Evolutionary conservation across 1,284 basidiomycete species (phyloP).

Genomic region (Ustilago hordei): DNA sequence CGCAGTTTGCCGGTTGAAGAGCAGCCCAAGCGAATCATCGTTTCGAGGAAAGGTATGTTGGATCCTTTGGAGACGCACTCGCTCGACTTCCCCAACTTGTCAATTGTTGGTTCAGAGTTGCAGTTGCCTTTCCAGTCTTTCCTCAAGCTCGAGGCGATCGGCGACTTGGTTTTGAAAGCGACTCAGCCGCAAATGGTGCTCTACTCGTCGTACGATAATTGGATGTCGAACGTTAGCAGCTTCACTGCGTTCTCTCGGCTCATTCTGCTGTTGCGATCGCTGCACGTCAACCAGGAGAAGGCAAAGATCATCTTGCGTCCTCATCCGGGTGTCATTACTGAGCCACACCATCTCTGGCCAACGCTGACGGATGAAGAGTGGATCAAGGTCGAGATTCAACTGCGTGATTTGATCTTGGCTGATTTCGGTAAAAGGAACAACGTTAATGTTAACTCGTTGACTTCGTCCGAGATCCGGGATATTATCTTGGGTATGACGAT

Average conservation of each 20-base stretch:
- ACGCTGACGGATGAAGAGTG: constrained; percentile 94
- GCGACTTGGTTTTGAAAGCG: constrained; percentile 94
- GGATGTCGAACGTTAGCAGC: constrained; percentile 98
- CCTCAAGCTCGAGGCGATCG: constrained; percentile 99
- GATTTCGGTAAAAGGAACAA: constrained; percentile 99
- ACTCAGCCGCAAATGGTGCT: constrained; percentile 99
- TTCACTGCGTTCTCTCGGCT: constrained; percentile 99
- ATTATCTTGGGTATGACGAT: constrained; percentile 81
- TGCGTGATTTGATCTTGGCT: constrained; percentile 75
- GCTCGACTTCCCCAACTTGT: constrained; percentile 98
- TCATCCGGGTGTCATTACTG: constrained; percentile 81
- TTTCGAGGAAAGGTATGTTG: constrained; percentile 99
- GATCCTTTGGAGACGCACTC: constrained; percentile 90
- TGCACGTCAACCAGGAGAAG: constrained; percentile 99
- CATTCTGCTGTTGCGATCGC: constrained; percentile 91
- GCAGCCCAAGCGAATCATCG: constrained; percentile 99
- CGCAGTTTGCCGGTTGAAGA: constrained; percentile 98
- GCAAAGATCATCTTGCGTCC: constrained; percentile 78
- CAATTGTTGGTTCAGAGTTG: constrained; percentile 98
- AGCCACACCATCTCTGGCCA: constrained; percentile 98
- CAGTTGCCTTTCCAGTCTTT: constrained; percentile 99
- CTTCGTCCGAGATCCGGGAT: constrained; percentile 86
- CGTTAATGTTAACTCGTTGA: constrained; percentile 97
- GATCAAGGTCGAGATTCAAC: constrained; percentile 99
- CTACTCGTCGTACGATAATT: constrained; percentile 98